phyloP scores from a whole-genome alignment of 129 eudicot genomes.

The Centrapalus pauciflorus region DNA sequence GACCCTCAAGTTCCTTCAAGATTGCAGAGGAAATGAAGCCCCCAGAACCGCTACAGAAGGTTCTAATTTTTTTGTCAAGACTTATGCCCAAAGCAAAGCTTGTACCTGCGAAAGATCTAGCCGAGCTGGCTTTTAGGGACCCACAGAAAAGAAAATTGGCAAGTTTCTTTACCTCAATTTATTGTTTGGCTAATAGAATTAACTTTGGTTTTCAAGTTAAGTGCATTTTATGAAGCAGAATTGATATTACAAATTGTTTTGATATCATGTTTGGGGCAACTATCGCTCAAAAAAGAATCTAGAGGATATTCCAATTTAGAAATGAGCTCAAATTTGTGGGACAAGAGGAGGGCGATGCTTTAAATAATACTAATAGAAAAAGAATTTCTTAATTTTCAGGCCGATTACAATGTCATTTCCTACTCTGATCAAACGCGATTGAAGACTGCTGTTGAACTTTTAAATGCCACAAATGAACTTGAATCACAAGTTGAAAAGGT shows the following conservation, averaged over 20 bases:
- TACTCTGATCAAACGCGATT: constrained; percentile 69
- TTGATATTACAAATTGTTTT: no score
- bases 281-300: no score
- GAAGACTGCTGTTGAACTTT: constrained; percentile 84
- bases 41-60: constrained; percentile 57
- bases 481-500: constrained; percentile 77
- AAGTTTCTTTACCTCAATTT: constrained; percentile 18
- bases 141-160: constrained; percentile 60
- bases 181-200: background rate
- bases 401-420: constrained; percentile 75
- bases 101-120: constrained; percentile 70
- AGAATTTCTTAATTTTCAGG: constrained; percentile 32
- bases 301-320: no score
- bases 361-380: no score
- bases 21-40: constrained; percentile 92
- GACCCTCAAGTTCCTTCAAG: constrained; percentile 35
- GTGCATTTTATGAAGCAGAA: no score
- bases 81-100: constrained; percentile 78
- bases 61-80: constrained; percentile 48
- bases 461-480: constrained; percentile 62
- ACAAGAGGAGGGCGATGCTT: no score
- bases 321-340: no score
- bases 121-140: constrained; percentile 83
- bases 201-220: no score
- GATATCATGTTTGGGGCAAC: no score